A percentile compares a stretch with the other conserved stretches of the same genome.
phyloP scores from a whole-genome alignment of 2,329 filamentous ascomycete genomes.

The Pseudogymnoascus destructans region DNA sequence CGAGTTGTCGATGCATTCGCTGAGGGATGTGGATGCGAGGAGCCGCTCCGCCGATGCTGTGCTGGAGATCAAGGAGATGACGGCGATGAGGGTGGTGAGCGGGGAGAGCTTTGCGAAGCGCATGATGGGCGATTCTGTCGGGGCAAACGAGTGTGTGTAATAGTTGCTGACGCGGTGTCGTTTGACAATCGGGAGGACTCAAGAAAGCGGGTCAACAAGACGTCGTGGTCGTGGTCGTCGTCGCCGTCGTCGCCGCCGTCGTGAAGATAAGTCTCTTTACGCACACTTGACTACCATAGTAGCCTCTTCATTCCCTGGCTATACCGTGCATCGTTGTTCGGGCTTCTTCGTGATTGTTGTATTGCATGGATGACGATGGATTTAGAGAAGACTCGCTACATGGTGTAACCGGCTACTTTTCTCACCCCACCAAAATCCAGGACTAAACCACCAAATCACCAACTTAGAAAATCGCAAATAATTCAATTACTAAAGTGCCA shows the following conservation, averaged over 20 bases:
- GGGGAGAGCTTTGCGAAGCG: constrained; percentile 1
- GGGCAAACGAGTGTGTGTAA: neutral
- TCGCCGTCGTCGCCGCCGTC: neutral
- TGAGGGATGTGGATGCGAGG: constrained; percentile 68
- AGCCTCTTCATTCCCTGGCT: neutral
- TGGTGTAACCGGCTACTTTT: too few species aligned
- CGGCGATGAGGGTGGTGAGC: constrained; percentile 9
- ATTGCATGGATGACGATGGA: neutral
- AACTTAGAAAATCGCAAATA: too few species aligned
- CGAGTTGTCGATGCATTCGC: constrained; percentile 71
- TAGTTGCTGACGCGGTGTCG: neutral
- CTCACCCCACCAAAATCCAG: too few species aligned
- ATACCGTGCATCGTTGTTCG: neutral
- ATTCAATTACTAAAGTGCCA: too few species aligned
- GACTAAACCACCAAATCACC: too few species aligned
- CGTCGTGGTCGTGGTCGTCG: neutral
- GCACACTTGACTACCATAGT: neutral
- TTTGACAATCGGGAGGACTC: neutral
- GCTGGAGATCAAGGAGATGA: constrained; percentile 1
- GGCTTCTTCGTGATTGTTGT: neutral
- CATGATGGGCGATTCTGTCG: constrained; percentile 9
- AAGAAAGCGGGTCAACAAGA: neutral
- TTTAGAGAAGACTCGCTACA: too few species aligned
- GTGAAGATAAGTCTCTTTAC: neutral
- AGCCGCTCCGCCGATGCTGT: neutral